phyloP scores from a whole-genome alignment of 768 basidiomycete species.

The Steccherinum ochraceum region DNA sequence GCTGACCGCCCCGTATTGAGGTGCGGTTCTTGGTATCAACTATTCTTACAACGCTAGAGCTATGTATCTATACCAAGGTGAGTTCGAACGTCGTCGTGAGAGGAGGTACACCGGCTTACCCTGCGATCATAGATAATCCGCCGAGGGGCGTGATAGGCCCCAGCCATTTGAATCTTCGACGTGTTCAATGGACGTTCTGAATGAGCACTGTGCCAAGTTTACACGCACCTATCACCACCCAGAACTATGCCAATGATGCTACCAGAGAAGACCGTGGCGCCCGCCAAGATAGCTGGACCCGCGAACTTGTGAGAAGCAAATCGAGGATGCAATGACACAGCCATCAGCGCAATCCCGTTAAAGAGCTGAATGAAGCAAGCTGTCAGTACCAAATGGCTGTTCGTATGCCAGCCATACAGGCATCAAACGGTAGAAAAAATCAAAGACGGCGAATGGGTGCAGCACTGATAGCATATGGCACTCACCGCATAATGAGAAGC shows the following conservation, averaged over 20 bases:
- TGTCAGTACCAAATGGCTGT: background rate
- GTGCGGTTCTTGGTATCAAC: background rate
- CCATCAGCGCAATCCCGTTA: constrained; percentile 62
- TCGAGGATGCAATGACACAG: constrained; percentile 55
- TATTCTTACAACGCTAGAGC: constrained; percentile 38
- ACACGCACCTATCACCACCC: constrained; percentile 35
- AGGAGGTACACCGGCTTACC: constrained; percentile 35
- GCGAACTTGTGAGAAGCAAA: constrained; percentile 58
- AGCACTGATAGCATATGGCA: background rate
- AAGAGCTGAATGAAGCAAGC: constrained; percentile 41
- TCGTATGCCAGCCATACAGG: background rate
- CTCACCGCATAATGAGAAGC: constrained; percentile 61
- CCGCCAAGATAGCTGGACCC: constrained; percentile 57
- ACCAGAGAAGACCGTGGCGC: constrained; percentile 55
- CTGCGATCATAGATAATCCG: constrained; percentile 57
- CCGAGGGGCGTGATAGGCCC: constrained; percentile 68
- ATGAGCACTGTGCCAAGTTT: background rate
- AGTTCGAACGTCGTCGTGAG: background rate
- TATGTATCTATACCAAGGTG: constrained; percentile 37
- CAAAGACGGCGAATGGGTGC: background rate
- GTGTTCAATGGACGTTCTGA: background rate
- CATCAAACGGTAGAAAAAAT: background rate
- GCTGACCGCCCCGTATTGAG: too few species aligned
- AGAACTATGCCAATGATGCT: constrained; percentile 53
- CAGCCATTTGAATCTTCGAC: constrained; percentile 39